Evolutionary conservation across 1,284 basidiomycete genomes (phyloP), one percentile per base, ranked within the genome.

Genomic region (Cryptococcus depauperatus): DNA sequence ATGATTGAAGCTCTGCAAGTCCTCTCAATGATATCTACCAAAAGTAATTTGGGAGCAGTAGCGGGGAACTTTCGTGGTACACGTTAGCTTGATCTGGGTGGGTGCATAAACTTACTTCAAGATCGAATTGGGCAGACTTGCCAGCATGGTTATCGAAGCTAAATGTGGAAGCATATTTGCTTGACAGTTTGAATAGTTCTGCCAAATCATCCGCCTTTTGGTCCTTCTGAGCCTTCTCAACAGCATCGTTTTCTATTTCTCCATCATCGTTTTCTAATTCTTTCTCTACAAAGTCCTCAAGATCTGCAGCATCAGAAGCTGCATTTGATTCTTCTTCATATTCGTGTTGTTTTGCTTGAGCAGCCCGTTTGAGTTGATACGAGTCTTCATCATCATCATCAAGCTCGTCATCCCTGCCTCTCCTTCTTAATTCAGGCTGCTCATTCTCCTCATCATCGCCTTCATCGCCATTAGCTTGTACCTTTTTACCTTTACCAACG

Each of bases 1-100:
- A 97, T 76, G 52, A 96, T 76, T 2, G 88, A 84, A 45, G 80
- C 79, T 45, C 81, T 76, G 69, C 90, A 95, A 14, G 82, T 81
- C 47, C 83, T 77, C 69, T 96, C 91, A 45, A 95, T 78, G 51
- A 96, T 80, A 44, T 90, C 91, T 43, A 95, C 88, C 28, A 97
- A 78, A 26, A 97, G 75, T 32, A 97, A 76, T 70, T 96, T 96
- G 21, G 89, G 89, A 62, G 88, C 68, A 46, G 63, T 68, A n/a
- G 71, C 72, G 2, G 71, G 68, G 66, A 76, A 75, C 72, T 74
- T 35, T 2, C 5, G n/a, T n/a, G n/a, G n/a, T n/a, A 25, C 27
- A 23, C 16, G 25, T 18, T 18, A 28, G 23, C 11, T 5, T 19
- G 35, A 16, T 19, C 4, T n/a, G n/a, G n/a, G n/a, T n/a, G n/a